Evolutionary conservation across 2,329 filamentous ascomycete species (phyloP), one percentile per base, ranked within the genome.

Genomic region (Talaromyces sp.): DNA sequence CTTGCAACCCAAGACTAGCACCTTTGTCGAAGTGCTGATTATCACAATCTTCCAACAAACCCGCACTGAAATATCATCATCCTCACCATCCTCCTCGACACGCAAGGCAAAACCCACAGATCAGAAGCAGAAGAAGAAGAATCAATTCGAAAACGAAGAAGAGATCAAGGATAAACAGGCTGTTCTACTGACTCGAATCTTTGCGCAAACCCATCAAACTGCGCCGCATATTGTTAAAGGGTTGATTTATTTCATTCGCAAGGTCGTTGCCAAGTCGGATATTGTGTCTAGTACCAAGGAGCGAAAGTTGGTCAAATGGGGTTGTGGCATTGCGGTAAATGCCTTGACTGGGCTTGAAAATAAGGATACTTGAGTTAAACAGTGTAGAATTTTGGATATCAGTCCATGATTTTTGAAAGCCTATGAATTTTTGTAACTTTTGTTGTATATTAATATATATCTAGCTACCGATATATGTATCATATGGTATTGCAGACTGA

Each of bases 1-100:
- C 63, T 73, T 96, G 53, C 89, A 91, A 68, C 77, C 84, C 7
- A 91, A 88, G 74, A 90, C 89, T 0, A 85, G 82, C 58, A 83
- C 84, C 22, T 94, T 97, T 68, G 80, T 92, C 46, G 91, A 97
- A 71, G 78, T 94, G 7, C 75, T 97, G 63, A 78, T 97, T 15
- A 85, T 94, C 51, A 88, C 85, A 1, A 73, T 91, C 11, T 83
- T 97, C 33, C 80, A 89, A 46, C 83, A 87, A 64, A 84, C 85
- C 15, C 81, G 85, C 61, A 80, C 43, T 3, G 36, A 45, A 46
- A 17, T 9, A 9, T 22, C n/a, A n/a, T n/a, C n/a, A n/a, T n/a
- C n/a, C n/a, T n/a, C 31, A 1, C 8, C 33, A 10, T 21, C 54
- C 8, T 17, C 31, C 3, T 37, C 22, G 22, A 19, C 21, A 8